phyloP scores from a whole-genome alignment of 305 asterid species.

The Fraxinus sp. region DNA sequence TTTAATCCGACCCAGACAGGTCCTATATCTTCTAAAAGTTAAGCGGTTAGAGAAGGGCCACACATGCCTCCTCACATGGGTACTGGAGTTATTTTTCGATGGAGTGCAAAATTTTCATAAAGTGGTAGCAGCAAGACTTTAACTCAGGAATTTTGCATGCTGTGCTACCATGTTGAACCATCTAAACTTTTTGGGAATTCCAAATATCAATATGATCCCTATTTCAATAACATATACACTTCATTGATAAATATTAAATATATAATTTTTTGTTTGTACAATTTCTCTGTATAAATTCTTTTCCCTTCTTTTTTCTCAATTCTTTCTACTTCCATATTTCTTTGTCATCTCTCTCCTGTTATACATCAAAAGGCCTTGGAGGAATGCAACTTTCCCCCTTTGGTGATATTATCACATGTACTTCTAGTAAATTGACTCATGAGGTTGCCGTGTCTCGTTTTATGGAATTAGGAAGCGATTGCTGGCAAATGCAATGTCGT shows the following conservation, averaged over 20 bases:
- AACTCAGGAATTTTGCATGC: background rate
- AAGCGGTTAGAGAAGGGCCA: background rate
- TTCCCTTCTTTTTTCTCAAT: background rate
- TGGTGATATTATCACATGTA: background rate
- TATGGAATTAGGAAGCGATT: constrained; percentile 70
- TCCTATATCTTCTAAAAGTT: background rate
- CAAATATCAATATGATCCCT: background rate
- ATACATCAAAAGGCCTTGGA: background rate
- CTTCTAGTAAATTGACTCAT: constrained; percentile 18
- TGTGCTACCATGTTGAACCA: background rate
- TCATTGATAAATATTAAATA: background rate
- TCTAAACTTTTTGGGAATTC: background rate
- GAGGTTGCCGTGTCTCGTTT: constrained; percentile 21
- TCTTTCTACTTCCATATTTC: background rate
- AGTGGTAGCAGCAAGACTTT: background rate
- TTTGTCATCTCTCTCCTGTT: background rate
- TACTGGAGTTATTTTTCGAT: background rate
- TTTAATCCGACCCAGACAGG: no score
- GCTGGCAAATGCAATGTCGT: constrained; percentile 85
- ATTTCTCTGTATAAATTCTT: background rate
- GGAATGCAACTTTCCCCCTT: background rate
- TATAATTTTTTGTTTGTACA: background rate
- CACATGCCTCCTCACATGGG: background rate
- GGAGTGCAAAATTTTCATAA: background rate
- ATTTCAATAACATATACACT: background rate